Evolutionary conservation across 1,284 basidiomycete genomes (phyloP).

Genomic region (Rhodotorula sp.): DNA sequence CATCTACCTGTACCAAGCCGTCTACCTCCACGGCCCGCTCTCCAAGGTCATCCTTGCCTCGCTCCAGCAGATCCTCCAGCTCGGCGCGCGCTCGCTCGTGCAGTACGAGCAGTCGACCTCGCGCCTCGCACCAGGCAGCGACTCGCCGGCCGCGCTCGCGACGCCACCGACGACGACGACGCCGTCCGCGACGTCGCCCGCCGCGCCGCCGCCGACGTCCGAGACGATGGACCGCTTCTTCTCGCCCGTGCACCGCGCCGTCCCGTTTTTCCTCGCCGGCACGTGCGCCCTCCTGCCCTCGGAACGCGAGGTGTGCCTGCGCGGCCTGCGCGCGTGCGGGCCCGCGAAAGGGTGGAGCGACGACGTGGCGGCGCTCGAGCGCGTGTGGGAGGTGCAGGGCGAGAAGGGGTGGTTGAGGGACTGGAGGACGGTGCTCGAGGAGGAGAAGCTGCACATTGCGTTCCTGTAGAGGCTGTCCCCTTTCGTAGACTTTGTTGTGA

Average conservation of each 20-base stretch:
- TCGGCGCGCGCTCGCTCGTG: constrained; percentile 22
- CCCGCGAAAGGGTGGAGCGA: constrained; percentile 13
- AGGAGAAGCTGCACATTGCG: constrained; percentile 22
- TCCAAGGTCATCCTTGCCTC: constrained; percentile 10
- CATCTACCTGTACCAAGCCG: constrained; percentile 27
- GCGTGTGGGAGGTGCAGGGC: constrained; percentile 22
- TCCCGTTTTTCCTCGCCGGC: constrained; percentile 32
- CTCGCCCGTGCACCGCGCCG: constrained; percentile 11
- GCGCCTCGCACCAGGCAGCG: background rate
- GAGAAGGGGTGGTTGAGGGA: constrained; percentile 21
- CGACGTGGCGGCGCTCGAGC: constrained; percentile 23
- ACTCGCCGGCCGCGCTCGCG: background rate
- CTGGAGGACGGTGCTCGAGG: constrained; percentile 23
- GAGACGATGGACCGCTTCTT: constrained; percentile 8
- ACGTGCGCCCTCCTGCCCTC: constrained; percentile 14
- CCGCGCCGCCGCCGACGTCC: background rate
- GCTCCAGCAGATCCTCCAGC: constrained; percentile 22
- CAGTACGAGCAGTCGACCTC: constrained; percentile 7
- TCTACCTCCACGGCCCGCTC: constrained; percentile 13
- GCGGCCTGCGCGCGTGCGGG: constrained; percentile 22
- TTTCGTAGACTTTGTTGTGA: too few species aligned
- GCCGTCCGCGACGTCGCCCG: background rate
- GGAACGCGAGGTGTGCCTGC: constrained; percentile 22
- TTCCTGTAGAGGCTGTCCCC: constrained; percentile 13
- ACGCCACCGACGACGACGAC: background rate